These are phyloP conservation scores for Oryza punctata DNA, from an alignment of 176 grass and related monocot genomes.

Conservation along the genomic window DNA sequence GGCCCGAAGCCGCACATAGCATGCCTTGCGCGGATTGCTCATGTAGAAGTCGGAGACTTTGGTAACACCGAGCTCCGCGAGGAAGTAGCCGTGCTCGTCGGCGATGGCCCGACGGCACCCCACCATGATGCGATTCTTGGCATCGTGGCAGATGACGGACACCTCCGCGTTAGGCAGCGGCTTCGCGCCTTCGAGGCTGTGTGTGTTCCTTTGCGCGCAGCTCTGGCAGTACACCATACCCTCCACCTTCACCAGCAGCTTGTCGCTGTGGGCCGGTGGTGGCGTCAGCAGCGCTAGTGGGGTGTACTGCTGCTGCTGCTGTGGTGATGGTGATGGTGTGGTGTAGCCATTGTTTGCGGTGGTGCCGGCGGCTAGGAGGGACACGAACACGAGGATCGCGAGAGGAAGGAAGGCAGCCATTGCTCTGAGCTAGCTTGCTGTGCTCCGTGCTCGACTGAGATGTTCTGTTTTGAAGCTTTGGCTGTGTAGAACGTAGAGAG, in stretches of 20 bases:
- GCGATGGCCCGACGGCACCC: not conserved
- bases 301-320: not conserved
- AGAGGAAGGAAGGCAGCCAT: no score
- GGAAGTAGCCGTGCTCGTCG: conserved; percentile 62
- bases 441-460: no score
- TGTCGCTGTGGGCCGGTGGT: not conserved
- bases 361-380: not conserved
- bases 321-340: no score
- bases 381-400: conserved; percentile 20
- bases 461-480: not conserved
- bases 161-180: conserved; percentile 43
- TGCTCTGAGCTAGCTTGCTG: no score
- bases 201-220: no score
- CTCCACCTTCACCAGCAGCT: conserved; percentile 45
- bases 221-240: conserved; percentile 61
- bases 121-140: conserved; percentile 54
- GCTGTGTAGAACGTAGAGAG: conserved; percentile 12
- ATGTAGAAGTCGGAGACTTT: not conserved
- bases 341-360: not conserved
- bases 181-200: no score
- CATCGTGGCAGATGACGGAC: conserved; percentile 62
- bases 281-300: no score
- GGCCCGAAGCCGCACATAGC: no score
- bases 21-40: no score
- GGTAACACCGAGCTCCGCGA: conserved; percentile 39